Evolutionary conservation across 352 stramenopile species (phyloP).

Genomic region (Albugo laibachii): DNA sequence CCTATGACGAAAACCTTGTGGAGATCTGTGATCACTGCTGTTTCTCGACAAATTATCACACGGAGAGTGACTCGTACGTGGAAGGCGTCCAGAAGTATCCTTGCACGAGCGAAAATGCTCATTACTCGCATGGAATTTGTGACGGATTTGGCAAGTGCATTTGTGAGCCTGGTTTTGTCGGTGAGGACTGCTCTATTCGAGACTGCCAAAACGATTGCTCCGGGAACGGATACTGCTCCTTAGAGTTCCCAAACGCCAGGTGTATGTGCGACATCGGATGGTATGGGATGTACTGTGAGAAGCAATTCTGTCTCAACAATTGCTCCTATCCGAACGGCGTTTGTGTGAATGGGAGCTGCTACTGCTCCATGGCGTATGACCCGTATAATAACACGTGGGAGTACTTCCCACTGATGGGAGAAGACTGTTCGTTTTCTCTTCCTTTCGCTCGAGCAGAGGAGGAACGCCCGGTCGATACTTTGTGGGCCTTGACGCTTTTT

Average conservation of each 20-base stretch:
- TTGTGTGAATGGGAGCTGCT: constrained; percentile 83
- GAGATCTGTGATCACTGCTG: constrained; percentile 91
- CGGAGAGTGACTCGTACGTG: constrained; percentile 73
- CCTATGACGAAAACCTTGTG: constrained; percentile 63
- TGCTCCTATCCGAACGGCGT: constrained; percentile 91
- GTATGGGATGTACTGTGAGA: constrained; percentile 85
- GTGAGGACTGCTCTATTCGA: constrained; percentile 80
- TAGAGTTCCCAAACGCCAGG: constrained; percentile 89
- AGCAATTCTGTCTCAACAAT: constrained; percentile 90
- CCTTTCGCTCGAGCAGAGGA: constrained; percentile 24
- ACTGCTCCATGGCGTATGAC: constrained; percentile 81
- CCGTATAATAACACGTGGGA: constrained; percentile 87
- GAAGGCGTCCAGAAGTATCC: constrained; percentile 82
- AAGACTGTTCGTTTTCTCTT: constrained; percentile 68
- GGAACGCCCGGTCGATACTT: no score
- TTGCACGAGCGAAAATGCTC: constrained; percentile 61
- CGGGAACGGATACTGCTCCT: constrained; percentile 87
- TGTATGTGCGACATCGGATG: constrained; percentile 92
- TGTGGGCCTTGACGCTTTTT: no score
- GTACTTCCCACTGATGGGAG: constrained; percentile 59
- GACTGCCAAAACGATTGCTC: constrained; percentile 85
- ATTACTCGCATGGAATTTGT: constrained; percentile 88
- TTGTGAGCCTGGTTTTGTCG: constrained; percentile 87
- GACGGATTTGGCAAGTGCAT: constrained; percentile 93
- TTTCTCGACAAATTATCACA: constrained; percentile 75